A percentile compares a stretch with the other conserved stretches of the same genome.
phyloP scores from a whole-genome alignment of 345 rosid species.

The Viola odorata region DNA sequence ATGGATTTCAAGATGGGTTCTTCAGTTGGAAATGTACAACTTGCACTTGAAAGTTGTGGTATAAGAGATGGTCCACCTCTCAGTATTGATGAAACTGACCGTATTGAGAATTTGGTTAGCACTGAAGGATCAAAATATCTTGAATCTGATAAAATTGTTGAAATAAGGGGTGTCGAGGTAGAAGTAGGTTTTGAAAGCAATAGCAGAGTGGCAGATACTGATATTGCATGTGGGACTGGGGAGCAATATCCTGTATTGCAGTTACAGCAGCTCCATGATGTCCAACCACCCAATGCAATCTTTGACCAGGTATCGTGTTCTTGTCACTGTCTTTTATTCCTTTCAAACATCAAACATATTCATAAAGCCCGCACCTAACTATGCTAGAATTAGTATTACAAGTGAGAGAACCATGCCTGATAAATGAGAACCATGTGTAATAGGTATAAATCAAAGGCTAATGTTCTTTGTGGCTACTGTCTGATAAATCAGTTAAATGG shows the following conservation, averaged over 20 bases:
- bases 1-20: constrained; percentile 29
- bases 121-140: not conserved
- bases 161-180: constrained; percentile 16
- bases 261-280: constrained; percentile 16
- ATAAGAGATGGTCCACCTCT: constrained; percentile 21
- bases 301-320: constrained; percentile 24
- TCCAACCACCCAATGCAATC: constrained; percentile 10
- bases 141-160: constrained; percentile 15
- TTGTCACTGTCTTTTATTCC: not conserved
- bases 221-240: constrained; percentile 4
- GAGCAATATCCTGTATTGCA: constrained; percentile 15
- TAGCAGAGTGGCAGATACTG: constrained; percentile 10
- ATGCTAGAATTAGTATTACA: not conserved
- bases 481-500: not conserved
- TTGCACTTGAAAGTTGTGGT: constrained; percentile 15
- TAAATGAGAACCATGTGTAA: no score
- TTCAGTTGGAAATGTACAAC: constrained; percentile 17
- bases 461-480: not conserved
- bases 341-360: not conserved
- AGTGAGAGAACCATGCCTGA: not conserved
- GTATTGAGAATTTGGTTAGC: constrained; percentile 11
- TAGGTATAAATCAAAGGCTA: no score
- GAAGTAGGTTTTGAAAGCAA: constrained; percentile 21
- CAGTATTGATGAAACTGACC: constrained; percentile 18
- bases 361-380: no score